Evolutionary conservation across 306 rosid species (phyloP).

Genomic region (Vigna hirtella): DNA sequence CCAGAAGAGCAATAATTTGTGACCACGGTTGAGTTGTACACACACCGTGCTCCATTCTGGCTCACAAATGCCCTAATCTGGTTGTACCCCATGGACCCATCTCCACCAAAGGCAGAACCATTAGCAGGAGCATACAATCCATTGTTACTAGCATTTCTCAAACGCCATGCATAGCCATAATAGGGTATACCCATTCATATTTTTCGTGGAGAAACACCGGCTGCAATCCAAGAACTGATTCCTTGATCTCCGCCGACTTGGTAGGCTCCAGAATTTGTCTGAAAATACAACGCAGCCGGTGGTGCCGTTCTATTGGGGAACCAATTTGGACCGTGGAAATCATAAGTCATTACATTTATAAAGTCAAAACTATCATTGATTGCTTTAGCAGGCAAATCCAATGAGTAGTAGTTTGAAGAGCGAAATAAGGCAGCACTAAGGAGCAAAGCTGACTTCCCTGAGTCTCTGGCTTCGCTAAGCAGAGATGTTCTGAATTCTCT

Average conservation of each 20-base stretch:
- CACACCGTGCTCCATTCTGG: background rate
- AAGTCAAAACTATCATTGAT: conserved; percentile 37
- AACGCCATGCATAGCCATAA: conserved; percentile 54
- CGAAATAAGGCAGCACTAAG: conserved; percentile 43
- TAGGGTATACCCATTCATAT: conserved; percentile 49
- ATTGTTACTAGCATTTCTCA: conserved; percentile 22
- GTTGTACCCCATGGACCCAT: conserved; percentile 32
- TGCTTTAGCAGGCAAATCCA: background rate
- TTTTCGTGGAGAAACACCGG: conserved; percentile 40
- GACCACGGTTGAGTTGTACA: conserved; percentile 48
- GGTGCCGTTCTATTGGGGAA: conserved; percentile 28
- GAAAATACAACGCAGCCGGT: background rate
- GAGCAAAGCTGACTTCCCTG: conserved; percentile 25
- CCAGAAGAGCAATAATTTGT: conserved; percentile 50
- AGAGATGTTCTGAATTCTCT: conserved; percentile 45
- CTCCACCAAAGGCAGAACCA: conserved; percentile 27
- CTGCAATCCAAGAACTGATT: conserved; percentile 38
- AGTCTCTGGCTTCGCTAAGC: conserved; percentile 33
- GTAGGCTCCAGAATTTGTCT: conserved; percentile 19
- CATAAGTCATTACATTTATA: conserved; percentile 49
- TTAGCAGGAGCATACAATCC: conserved; percentile 47
- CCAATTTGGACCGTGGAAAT: conserved; percentile 35
- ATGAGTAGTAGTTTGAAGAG: background rate
- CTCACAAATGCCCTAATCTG: conserved; percentile 25
- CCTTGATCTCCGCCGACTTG: conserved; percentile 43